Base-by-base conservation (phyloP, 495 filamentous ascomycete genomes). In the Stereocaulon alpinum region DNA sequence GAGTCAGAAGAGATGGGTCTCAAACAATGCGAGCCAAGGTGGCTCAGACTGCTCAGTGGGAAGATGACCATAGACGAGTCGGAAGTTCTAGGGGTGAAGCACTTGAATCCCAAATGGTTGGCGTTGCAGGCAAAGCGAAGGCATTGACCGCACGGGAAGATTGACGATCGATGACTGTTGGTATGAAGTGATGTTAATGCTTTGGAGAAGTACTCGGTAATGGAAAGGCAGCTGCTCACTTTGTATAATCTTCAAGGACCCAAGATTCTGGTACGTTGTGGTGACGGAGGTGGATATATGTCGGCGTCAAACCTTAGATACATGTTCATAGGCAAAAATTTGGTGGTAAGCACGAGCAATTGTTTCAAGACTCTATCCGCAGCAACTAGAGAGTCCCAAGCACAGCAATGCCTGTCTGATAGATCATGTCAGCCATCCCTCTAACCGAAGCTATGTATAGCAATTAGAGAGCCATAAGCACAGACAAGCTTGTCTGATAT, bases 1-100 rank as follows among this genome's bases (percentile, higher is more conserved):
- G 56, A 50, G 56, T 43, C 43, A 3, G 53, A 63, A 20, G 56
- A 40, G 5, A 60, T 63, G 61, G 61, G 61, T 0, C 34, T 63
- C 7, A 41, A 52, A 7, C 3, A 52, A 3, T 14, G 29, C 2
- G 61, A 63, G 49, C 49, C 57, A 7, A 47, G 56, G 9, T 63
- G 61, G 61, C 14, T 11, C 10, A 27, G 1, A 3, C 17, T 63
- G 22, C 2, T 29, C 12, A 41, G 43, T 7, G 43, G 56, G 18
- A 32, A 41, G 22, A 52, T 63, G 56, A 52, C 15, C 18, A 7
- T 20, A 10, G 44, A 59, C 0, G 41, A 63, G 1, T 30, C 22
- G 10, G 44, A 42, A 17, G 30, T 29, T 9, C 20, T 57, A 34
- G 54, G 60, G 18, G 54, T 59, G n/a, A 59, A 45, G 6, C 48